These are phyloP conservation scores for Calonectria multiphialidica DNA, from an alignment of 2,329 filamentous ascomycete genomes.

Conservation along the genomic window DNA sequence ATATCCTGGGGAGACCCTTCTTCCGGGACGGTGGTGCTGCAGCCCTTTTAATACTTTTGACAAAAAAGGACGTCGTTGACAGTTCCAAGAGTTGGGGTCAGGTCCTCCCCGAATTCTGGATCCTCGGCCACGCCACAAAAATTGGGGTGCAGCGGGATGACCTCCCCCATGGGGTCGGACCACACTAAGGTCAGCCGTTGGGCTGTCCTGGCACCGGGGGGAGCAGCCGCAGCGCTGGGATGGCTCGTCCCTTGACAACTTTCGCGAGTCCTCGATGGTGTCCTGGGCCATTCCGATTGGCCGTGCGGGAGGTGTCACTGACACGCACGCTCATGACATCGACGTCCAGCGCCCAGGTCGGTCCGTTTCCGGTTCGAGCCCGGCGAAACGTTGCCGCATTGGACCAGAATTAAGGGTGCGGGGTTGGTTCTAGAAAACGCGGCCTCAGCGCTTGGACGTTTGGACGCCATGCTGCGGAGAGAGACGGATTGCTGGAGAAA, in stretches of 20 bases:
- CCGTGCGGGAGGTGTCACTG: background rate
- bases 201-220: background rate
- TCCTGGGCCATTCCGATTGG: background rate
- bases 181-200: background rate
- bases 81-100: background rate
- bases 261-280: background rate
- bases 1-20: background rate
- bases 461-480: background rate
- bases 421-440: background rate
- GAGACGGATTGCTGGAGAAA: background rate
- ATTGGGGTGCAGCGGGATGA: background rate
- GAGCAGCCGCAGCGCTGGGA: background rate
- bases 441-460: background rate
- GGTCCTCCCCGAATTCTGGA: background rate
- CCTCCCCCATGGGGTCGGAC: background rate
- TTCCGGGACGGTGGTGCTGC: background rate
- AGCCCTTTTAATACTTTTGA: constrained; percentile 18
- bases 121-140: constrained; percentile 14
- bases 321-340: background rate
- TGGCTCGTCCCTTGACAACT: background rate
- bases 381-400: constrained; percentile 11
- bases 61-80: background rate
- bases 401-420: background rate
- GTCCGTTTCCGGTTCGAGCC: background rate
- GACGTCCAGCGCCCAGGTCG: background rate